These are phyloP conservation scores for Claviceps sp. DNA, from an alignment of 2,329 filamentous ascomycete species.

Conservation along the genomic window DNA sequence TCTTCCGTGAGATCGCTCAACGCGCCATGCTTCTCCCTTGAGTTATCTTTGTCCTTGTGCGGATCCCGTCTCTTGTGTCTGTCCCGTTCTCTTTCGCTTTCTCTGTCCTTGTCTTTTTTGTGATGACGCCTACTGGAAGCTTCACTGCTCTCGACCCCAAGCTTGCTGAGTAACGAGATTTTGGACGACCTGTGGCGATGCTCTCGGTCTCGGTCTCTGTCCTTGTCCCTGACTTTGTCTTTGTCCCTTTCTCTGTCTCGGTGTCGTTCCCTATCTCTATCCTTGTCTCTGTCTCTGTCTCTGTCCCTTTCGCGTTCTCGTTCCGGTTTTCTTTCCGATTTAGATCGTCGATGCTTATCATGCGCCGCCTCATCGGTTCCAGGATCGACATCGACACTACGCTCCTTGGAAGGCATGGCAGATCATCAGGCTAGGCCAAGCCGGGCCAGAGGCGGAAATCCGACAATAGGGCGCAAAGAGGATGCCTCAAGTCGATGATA, in stretches of 20 bases:
- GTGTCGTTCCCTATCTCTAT: constrained; percentile 13
- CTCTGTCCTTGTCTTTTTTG: constrained; percentile 16
- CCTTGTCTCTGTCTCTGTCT: constrained; percentile 12
- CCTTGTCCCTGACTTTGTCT: constrained; percentile 2
- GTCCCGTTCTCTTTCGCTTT: constrained; percentile 19
- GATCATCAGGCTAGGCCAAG: constrained; percentile 14
- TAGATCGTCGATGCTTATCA: constrained; percentile 26
- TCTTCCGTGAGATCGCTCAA: constrained; percentile 38
- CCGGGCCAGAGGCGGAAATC: background rate
- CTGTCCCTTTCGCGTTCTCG: constrained; percentile 9
- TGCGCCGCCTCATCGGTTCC: constrained; percentile 23
- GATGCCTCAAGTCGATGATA: background rate
- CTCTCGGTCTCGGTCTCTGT: constrained; percentile 19
- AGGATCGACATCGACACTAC: constrained; percentile 24
- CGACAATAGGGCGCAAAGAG: background rate
- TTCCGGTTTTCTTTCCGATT: constrained; percentile 23
- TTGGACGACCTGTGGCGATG: constrained; percentile 26
- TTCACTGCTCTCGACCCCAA: constrained; percentile 27
- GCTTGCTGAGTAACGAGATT: constrained; percentile 28
- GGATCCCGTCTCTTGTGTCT: constrained; percentile 22
- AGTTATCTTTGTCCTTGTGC: constrained; percentile 21
- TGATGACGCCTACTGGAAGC: constrained; percentile 20
- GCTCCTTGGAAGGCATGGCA: constrained; percentile 28
- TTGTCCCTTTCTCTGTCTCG: constrained; percentile 5
- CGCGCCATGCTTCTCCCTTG: constrained; percentile 17